Conservation (phyloP, 2,329 filamentous ascomycete species). For the Neurospora sp. region DNA sequence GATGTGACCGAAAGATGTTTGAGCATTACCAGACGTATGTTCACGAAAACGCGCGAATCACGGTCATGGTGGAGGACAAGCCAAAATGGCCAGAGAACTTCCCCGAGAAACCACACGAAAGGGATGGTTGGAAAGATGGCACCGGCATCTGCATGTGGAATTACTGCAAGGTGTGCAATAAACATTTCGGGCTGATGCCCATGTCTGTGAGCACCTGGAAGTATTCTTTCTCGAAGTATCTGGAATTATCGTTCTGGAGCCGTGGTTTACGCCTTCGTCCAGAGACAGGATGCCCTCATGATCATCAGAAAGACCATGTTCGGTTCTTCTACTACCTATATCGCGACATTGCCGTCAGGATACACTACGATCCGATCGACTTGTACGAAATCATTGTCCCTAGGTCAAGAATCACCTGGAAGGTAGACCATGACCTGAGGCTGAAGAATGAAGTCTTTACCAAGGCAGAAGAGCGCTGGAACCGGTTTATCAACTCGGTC, state of each 20-base stretch:
- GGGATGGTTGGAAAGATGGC: constrained; percentile 22
- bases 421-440: constrained; percentile 85
- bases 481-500: constrained; percentile 80
- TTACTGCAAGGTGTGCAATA: constrained; percentile 82
- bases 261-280: constrained; percentile 65
- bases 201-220: constrained; percentile 97
- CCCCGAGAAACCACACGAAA: constrained; percentile 48
- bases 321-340: constrained; percentile 71
- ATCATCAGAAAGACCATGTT: constrained; percentile 85
- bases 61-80: constrained; percentile 70
- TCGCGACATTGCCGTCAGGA: constrained; percentile 71
- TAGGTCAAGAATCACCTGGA: constrained; percentile 86
- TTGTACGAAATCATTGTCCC: constrained; percentile 92
- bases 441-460: constrained; percentile 88
- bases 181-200: constrained; percentile 76
- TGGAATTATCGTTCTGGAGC: constrained; percentile 97
- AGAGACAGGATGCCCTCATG: constrained; percentile 68
- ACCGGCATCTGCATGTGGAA: constrained; percentile 92
- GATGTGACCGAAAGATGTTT: constrained; percentile 79
- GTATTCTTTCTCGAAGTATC: constrained; percentile 95
- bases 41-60: constrained; percentile 88
- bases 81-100: constrained; percentile 36
- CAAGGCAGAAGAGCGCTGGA: constrained; percentile 71
- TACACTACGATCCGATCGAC: constrained; percentile 89
- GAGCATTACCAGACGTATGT: constrained; percentile 96